Evolutionary conservation across 2,329 filamentous ascomycete genomes (phyloP), one percentile per base, ranked within the genome.

Genomic region (Madurella mycetomatis): DNA sequence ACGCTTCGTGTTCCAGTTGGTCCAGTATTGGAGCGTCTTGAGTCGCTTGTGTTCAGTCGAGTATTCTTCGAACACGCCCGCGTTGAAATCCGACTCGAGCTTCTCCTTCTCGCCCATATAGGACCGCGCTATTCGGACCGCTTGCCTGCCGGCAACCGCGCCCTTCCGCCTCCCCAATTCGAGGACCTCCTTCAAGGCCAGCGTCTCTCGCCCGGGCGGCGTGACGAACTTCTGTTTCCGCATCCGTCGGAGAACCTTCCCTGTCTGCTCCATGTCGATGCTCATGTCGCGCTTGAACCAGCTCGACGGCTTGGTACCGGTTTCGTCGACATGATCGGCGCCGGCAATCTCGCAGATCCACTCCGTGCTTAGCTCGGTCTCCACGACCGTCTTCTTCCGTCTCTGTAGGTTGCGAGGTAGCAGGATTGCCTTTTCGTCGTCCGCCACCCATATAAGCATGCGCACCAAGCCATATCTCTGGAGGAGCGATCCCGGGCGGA

Each of bases 401-500:
- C 73, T 69, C 34, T 74, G 69, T 2, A 87, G 65, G 1, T 73
- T 72, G 49, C 80, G 80, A 0, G 92, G 87, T 8, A 96, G 55
- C 1, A 89, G 61, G 1, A 68, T 58, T 7, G 70, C 64, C 59
- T 83, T 83, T 53, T 90, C 86, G 0, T 80, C 73, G 42, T 85
- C 75, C 1, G 81, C 77, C 3, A 85, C 65, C 85, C 91, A 92
- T 40, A 92, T 67, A 1, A 97, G 77, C 75, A 92, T 86, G 47
- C 91, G 84, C 2, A 95, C 85, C 16, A 85, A 79, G 2, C 92
- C 92, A 66, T 90, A 92, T 30, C 76, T 75, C 62, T 96, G 87
- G 62, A 95, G 82, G 0, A 86, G 74, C 0, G 75, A 70, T 47
- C 82, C 76, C 2, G 76, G 72, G 57, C 82, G 77, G 51, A 88